phyloP scores from a whole-genome alignment of 2,329 filamentous ascomycete genomes.

The Cladosporium colombiae region DNA sequence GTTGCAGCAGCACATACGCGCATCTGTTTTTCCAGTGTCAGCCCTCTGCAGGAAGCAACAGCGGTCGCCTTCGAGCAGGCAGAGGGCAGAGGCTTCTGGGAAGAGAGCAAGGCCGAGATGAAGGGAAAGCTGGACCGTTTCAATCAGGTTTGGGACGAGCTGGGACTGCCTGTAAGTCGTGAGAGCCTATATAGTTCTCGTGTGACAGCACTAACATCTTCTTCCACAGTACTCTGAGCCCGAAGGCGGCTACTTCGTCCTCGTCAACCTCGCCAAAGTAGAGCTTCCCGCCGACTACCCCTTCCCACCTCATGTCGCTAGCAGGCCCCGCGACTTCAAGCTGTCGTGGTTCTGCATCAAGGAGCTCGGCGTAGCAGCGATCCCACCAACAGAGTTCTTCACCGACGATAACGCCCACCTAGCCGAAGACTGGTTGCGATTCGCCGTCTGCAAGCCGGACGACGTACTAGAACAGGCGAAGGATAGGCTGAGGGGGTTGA shows the following conservation, averaged over 20 bases:
- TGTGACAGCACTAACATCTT: background rate
- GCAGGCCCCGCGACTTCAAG: slow-evolving; percentile 88
- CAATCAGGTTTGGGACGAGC: slow-evolving; percentile 62
- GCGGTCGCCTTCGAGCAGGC: slow-evolving; percentile 94
- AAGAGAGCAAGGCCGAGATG: slow-evolving; percentile 80
- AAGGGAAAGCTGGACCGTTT: slow-evolving; percentile 83
- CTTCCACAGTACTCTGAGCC: slow-evolving; percentile 72
- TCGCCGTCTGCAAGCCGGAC: slow-evolving; percentile 95
- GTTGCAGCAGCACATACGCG: slow-evolving; percentile 90
- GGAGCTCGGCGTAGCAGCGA: slow-evolving; percentile 91
- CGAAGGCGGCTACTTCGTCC: slow-evolving; percentile 95
- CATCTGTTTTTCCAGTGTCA: slow-evolving; percentile 94
- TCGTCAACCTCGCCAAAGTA: slow-evolving; percentile 90
- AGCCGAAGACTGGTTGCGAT: slow-evolving; percentile 89
- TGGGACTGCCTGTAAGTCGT: slow-evolving; percentile 43
- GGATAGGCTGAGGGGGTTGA: slow-evolving; percentile 51
- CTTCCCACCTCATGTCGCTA: slow-evolving; percentile 86
- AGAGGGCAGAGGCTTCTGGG: slow-evolving; percentile 83
- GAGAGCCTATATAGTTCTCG: no score
- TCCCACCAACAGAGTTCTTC: slow-evolving; percentile 96
- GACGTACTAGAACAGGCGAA: slow-evolving; percentile 62
- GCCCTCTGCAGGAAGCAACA: slow-evolving; percentile 88
- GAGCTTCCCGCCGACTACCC: slow-evolving; percentile 79
- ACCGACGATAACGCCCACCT: slow-evolving; percentile 79
- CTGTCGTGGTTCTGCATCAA: slow-evolving; percentile 96